These are phyloP conservation scores for Skeletonema marinoi DNA, from an alignment of 108 stramenopile genomes.

Conservation along the genomic window DNA sequence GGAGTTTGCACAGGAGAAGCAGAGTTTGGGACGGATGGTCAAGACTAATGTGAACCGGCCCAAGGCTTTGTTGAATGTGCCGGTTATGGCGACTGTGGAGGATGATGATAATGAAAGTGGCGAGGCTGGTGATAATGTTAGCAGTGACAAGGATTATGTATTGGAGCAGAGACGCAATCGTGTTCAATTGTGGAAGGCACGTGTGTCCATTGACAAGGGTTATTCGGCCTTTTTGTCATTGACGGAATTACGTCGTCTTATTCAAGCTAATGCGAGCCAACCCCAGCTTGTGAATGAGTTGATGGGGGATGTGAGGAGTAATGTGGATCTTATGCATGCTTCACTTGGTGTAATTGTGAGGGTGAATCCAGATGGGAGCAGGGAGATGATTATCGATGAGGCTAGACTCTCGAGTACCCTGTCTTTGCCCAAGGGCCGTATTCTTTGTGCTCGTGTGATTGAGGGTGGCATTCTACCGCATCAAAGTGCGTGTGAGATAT, in stretches of 20 bases:
- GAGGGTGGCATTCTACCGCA: conserved; percentile 82
- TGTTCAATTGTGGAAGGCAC: conserved; percentile 78
- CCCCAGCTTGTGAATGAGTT: conserved; percentile 51
- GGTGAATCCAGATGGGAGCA: conserved; percentile 15
- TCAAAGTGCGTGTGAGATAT: conserved; percentile 61
- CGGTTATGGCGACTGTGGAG: conserved; percentile 31
- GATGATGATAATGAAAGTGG: conserved; percentile 12
- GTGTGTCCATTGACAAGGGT: conserved; percentile 81
- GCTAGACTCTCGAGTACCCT: conserved; percentile 26
- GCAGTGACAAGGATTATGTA: conserved; percentile 39
- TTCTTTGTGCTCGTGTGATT: conserved; percentile 64
- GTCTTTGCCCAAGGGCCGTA: conserved; percentile 77
- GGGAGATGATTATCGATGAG: conserved; percentile 38
- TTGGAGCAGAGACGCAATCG: conserved; percentile 41
- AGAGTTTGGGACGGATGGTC: conserved; percentile 64
- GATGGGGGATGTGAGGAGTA: conserved; percentile 65
- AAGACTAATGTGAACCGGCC: conserved; percentile 79
- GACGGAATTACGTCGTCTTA: conserved; percentile 65
- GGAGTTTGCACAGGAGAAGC: conserved; percentile 70
- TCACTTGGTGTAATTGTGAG: conserved; percentile 63
- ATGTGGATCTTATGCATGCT: conserved; percentile 69
- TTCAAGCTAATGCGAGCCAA: conserved; percentile 34
- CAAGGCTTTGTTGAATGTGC: conserved; percentile 76
- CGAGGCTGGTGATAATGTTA: conserved; percentile 31
- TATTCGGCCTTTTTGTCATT: conserved; percentile 76